Evolutionary conservation across 129 eudicot species (phyloP), one percentile per base, ranked within the genome.

Genomic region (Escallonia rubra): DNA sequence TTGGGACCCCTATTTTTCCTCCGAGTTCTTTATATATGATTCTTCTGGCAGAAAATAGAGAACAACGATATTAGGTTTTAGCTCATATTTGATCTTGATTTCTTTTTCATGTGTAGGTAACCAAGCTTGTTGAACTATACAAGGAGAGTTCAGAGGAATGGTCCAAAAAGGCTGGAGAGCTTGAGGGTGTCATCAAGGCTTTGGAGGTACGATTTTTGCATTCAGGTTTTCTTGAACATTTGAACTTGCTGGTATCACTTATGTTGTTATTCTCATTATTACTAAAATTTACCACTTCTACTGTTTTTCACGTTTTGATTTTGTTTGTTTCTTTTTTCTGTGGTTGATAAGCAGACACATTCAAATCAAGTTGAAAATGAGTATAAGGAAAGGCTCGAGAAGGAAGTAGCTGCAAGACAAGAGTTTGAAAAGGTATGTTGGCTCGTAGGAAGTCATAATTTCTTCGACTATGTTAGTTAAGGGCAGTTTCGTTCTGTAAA

Each of bases 151-250:
- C 95, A 11, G 93, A 89, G 51, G 99, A 93, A 69, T 93, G 95
- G 95, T 93, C 99, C 63, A 93, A 86, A 72, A 93, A 93, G 81
- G 88, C 99, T 54, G 95, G 90, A 71, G 99, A 89, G 74, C 95
- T 93, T n/a, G 96, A 93, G 77, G 99, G 95, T 72, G 99, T 89
- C 46, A 80, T 93, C 62, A 89, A 85, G 82, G 99, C 99, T 59
- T 69, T 89, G 70, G 99, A 93, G 76, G 87, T 82, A 63, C 63
- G 87, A 45, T 5, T 16, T 52, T 10, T 48, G 38, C 38, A 12
- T 41, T 41, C 42, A 11, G 34, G 38, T 76, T 52, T 23, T 56
- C 4, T 66, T 56, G 6, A 4, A 23, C 43, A 63, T 67, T 11
- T 67, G 64, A 41, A 53, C 13, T 50, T 50, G 41, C 38, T 55